Evolutionary conservation across 371 early-diverging fungal genomes (phyloP).

Genomic region (Haplosporangium sp.): DNA sequence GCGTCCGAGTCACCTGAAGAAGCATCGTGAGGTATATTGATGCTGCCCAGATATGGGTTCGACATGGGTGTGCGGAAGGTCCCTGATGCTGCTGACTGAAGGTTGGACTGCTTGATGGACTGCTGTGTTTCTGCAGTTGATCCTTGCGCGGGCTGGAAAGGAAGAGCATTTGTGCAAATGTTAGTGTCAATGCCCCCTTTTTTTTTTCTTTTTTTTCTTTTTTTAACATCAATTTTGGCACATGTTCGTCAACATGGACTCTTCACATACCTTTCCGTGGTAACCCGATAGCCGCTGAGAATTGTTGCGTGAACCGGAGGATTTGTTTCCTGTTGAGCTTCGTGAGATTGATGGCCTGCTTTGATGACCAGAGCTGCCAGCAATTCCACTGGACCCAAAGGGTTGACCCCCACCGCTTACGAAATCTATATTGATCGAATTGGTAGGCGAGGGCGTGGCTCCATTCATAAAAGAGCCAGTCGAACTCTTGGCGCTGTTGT

Average conservation of each 20-base stretch:
- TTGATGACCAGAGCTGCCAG: slow-evolving; percentile 4
- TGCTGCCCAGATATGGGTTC: slow-evolving; percentile 53
- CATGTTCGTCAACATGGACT: background rate
- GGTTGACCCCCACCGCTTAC: slow-evolving; percentile 14
- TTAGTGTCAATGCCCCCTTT: background rate
- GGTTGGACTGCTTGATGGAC: slow-evolving; percentile 31
- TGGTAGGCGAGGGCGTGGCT: slow-evolving; percentile 44
- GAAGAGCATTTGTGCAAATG: background rate
- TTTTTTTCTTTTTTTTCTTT: too few relatives aligned
- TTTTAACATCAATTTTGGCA: too few relatives aligned
- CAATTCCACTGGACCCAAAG: slow-evolving; percentile 20
- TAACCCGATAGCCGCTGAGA: slow-evolving; percentile 38
- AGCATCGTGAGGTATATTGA: slow-evolving; percentile 53
- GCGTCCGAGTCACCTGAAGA: slow-evolving; percentile 54
- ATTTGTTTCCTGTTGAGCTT: slow-evolving; percentile 51
- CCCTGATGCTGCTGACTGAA: slow-evolving; percentile 42
- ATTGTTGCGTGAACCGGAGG: slow-evolving; percentile 34
- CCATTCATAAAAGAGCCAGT: slow-evolving; percentile 33
- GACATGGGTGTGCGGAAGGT: slow-evolving; percentile 40
- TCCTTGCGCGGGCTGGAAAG: slow-evolving; percentile 1
- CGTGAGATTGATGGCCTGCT: slow-evolving; percentile 39
- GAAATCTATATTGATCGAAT: slow-evolving; percentile 47
- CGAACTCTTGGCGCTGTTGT: slow-evolving; percentile 25
- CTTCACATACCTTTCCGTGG: slow-evolving; percentile 39
- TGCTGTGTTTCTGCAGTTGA: slow-evolving; percentile 28